Conservation (phyloP, 176 grass and related monocot genomes). For the Oryza nivara region DNA sequence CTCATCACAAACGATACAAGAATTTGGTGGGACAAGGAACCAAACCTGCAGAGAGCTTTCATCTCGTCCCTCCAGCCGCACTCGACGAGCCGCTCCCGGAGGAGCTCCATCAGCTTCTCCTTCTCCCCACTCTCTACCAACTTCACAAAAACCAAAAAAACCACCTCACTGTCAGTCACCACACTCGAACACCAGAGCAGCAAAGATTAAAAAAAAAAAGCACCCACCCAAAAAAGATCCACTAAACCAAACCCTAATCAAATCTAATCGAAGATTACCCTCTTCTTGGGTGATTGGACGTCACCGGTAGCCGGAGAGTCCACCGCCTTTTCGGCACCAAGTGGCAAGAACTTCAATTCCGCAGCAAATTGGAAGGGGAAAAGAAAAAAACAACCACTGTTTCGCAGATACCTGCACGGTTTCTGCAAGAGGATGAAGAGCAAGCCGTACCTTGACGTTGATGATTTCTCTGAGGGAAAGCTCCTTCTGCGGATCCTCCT, state of each 20-base stretch:
- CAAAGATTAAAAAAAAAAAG: constrained; percentile 1
- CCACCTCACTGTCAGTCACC: constrained; percentile 35
- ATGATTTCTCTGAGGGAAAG: constrained; percentile 79
- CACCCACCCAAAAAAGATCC: constrained; percentile 2
- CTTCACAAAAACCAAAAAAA: constrained; percentile 75
- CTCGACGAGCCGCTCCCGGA: constrained; percentile 90
- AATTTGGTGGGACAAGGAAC: constrained; percentile 12
- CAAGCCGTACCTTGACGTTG: constrained; percentile 78
- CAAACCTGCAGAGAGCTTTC: constrained; percentile 98
- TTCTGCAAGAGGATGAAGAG: constrained; percentile 7
- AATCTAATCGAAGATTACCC: constrained; percentile 25
- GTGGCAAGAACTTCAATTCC: not conserved
- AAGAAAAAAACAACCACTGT: not conserved
- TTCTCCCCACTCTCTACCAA: constrained; percentile 98
- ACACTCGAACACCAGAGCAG: not conserved
- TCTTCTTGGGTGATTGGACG: not conserved
- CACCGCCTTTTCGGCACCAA: not conserved
- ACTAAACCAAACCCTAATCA: constrained; percentile 41
- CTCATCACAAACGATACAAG: not conserved
- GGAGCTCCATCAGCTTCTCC: constrained; percentile 97
- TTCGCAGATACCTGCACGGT: constrained; percentile 4
- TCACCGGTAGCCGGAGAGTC: not conserved
- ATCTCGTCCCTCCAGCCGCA: constrained; percentile 98
- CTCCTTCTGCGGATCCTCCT: constrained; percentile 70
- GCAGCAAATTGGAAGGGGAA: not conserved